phyloP scores from a whole-genome alignment of 2,329 filamentous ascomycete genomes.

The Aspergillus aculeatus region DNA sequence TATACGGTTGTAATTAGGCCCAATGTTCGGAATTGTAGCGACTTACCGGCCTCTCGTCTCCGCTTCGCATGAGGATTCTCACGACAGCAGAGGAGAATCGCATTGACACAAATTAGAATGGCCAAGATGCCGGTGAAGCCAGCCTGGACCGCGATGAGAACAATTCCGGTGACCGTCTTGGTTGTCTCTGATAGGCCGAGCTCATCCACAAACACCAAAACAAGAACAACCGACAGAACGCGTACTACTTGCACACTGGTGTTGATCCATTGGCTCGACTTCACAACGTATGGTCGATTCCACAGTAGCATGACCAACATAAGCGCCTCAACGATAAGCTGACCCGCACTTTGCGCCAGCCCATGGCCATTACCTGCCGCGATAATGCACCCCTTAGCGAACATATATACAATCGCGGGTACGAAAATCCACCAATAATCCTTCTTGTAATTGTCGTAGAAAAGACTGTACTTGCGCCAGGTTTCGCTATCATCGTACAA shows the following conservation, averaged over 20 bases:
- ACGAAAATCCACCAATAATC: slow-evolving; percentile 97
- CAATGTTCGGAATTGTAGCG: background rate
- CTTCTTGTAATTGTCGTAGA: slow-evolving; percentile 94
- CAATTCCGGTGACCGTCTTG: slow-evolving; percentile 90
- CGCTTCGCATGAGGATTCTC: slow-evolving; percentile 87
- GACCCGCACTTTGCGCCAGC: slow-evolving; percentile 73
- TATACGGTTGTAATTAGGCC: background rate
- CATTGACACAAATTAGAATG: slow-evolving; percentile 85
- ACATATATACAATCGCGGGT: slow-evolving; percentile 84
- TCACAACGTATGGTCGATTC: slow-evolving; percentile 81
- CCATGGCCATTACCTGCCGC: slow-evolving; percentile 84
- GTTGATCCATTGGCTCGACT: slow-evolving; percentile 88
- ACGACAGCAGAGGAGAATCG: slow-evolving; percentile 75
- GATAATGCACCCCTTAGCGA: slow-evolving; percentile 81
- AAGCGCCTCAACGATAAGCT: slow-evolving; percentile 75
- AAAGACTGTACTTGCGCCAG: slow-evolving; percentile 94
- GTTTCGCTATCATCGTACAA: slow-evolving; percentile 86
- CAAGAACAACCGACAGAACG: slow-evolving; percentile 82
- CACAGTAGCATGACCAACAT: slow-evolving; percentile 80
- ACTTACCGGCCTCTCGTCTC: slow-evolving; percentile 85
- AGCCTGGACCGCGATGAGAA: slow-evolving; percentile 87
- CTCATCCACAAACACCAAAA: slow-evolving; percentile 91
- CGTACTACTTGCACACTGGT: slow-evolving; percentile 87
- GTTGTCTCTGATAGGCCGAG: slow-evolving; percentile 87
- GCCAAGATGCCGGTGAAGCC: slow-evolving; percentile 78